Evolutionary conservation across 2,329 filamentous ascomycete genomes (phyloP).

Genomic region (Blastomyces parvus): DNA sequence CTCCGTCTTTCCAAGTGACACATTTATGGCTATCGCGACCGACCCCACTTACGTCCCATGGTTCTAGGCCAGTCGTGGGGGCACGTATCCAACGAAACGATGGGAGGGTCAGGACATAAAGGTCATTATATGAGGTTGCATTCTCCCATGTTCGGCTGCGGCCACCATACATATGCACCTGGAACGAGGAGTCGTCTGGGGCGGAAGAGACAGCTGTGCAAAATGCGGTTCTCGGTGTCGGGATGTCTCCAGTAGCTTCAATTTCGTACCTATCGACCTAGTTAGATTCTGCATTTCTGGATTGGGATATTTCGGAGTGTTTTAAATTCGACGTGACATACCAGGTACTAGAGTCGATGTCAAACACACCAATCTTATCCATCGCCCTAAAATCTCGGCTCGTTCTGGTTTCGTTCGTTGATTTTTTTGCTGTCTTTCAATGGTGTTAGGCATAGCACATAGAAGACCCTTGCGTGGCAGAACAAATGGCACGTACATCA

Average conservation of each 20-base stretch:
- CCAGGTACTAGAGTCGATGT: constrained; percentile 9
- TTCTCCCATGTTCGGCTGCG: not conserved
- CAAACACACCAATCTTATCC: constrained; percentile 6
- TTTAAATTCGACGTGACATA: not conserved
- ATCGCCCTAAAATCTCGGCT: constrained; percentile 3
- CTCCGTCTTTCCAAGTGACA: constrained; percentile 6
- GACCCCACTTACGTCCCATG: not conserved
- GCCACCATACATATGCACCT: constrained; percentile 9
- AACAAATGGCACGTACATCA: constrained; percentile 4
- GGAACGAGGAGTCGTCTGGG: constrained; percentile 5
- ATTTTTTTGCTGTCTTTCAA: constrained; percentile 2
- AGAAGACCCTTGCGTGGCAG: not conserved
- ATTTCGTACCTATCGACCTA: constrained; percentile 6
- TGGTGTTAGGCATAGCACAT: not conserved
- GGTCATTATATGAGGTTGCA: constrained; percentile 1
- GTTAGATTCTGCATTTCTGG: not conserved
- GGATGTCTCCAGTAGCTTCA: constrained; percentile 7
- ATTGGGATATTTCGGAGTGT: not conserved
- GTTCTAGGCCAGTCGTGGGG: not conserved
- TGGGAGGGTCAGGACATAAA: constrained; percentile 6
- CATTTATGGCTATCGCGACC: constrained; percentile 6
- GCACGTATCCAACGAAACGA: constrained; percentile 8
- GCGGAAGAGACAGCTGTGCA: constrained; percentile 7
- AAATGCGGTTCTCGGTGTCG: constrained; percentile 4
- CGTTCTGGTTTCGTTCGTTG: not conserved